Conservation (phyloP, 208 protist species). For the Perkinsela sp. region DNA sequence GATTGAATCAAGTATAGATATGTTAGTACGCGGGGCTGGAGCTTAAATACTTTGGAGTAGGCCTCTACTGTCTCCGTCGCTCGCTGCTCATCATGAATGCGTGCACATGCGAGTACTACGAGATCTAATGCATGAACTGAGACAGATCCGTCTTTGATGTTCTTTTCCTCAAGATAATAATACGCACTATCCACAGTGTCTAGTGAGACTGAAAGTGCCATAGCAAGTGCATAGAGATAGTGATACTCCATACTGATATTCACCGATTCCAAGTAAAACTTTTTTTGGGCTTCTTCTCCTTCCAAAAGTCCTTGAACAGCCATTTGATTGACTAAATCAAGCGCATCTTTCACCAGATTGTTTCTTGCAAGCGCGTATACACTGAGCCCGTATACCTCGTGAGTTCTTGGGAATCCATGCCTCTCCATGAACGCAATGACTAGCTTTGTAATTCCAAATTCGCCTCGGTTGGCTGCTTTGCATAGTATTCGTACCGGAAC, state of each 20-base stretch:
- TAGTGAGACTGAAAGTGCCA: conserved; percentile 10
- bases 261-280: conserved; percentile 25
- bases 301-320: conserved; percentile 35
- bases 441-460: conserved; percentile 21
- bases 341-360: conserved; percentile 21
- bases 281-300: conserved; percentile 18
- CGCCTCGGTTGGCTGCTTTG: conserved; percentile 29
- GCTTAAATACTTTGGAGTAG: conserved; percentile 20
- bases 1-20: conserved; percentile 19
- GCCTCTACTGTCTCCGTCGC: conserved; percentile 20
- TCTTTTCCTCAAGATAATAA: conserved; percentile 13
- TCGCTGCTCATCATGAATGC: conserved; percentile 23
- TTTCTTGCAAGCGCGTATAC: conserved; percentile 37
- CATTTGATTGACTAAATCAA: conserved; percentile 43
- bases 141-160: conserved; percentile 12
- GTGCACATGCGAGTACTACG: conserved; percentile 19
- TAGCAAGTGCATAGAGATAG: conserved; percentile 25
- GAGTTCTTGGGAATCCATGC: conserved; percentile 27
- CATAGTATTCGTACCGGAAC: conserved; percentile 24
- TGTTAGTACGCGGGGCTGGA: conserved; percentile 26
- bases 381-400: conserved; percentile 27
- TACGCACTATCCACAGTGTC: conserved; percentile 15
- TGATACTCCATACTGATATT: conserved; percentile 38
- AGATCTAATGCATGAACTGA: conserved; percentile 35
- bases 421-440: conserved; percentile 48